Evolutionary conservation across 2,329 filamentous ascomycete genomes (phyloP).

Genomic region (Pseudocercospora musae): DNA sequence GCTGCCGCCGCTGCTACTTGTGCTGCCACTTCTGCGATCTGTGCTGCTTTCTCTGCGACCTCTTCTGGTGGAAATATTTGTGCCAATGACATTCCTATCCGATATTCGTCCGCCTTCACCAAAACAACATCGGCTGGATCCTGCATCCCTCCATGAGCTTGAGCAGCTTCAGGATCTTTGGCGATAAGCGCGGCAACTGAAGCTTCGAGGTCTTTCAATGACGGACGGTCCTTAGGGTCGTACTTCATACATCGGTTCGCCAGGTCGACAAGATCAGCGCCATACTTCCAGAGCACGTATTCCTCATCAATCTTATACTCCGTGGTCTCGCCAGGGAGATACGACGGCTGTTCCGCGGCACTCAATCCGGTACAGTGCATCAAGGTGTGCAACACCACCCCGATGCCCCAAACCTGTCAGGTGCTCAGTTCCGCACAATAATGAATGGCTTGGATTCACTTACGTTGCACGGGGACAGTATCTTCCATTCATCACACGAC

Average conservation of each 20-base stretch:
- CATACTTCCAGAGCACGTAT: neutral
- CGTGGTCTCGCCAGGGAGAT: neutral
- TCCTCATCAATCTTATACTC: neutral
- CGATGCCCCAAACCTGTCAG: slow-evolving; percentile 14
- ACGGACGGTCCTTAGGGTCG: neutral
- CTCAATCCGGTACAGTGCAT: neutral
- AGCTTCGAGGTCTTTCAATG: neutral
- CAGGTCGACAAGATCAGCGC: neutral
- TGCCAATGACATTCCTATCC: neutral
- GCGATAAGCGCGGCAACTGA: neutral
- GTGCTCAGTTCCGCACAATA: neutral
- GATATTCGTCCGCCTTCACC: neutral
- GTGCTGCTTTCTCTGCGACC: no score
- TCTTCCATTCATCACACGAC: slow-evolving; percentile 14
- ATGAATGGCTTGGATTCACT: neutral
- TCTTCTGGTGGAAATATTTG: neutral
- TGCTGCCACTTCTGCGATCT: neutral
- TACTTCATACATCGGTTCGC: slow-evolving; percentile 10
- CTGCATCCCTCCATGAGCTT: neutral
- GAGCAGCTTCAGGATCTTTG: neutral
- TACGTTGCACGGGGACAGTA: slow-evolving; percentile 16
- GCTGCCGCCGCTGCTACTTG: neutral
- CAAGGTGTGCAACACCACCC: slow-evolving; percentile 10
- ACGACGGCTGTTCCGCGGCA: neutral
- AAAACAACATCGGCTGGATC: neutral